Base-by-base conservation (phyloP, 768 basidiomycete species). In the Suillus alpinus region DNA sequence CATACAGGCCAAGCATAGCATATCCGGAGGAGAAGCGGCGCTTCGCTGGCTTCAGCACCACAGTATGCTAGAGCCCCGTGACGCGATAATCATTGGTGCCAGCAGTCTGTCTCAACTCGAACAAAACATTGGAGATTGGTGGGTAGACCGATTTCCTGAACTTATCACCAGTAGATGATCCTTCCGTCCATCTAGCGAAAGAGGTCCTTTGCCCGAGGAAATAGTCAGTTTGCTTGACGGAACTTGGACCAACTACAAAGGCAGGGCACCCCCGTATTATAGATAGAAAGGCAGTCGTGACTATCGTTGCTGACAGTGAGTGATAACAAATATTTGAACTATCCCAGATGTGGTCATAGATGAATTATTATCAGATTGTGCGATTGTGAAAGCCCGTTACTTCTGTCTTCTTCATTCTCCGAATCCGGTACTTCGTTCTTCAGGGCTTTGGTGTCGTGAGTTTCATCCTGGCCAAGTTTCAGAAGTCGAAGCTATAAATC, bases 31-130 rank as follows among this genome's bases (percentile, higher is more conserved):
- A 6, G 81, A 82, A 64, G 68, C 75, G n/a, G 82, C 78, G 0
- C 65, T 84, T 16, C 71, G 81, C 14, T 82, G 81, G 82, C 62
- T 78, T 41, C 71, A 75, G 20, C 80, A 83, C 65, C 81, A 82
- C 64, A 78, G 41, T 77, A 63, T 73, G 13, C 66, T 80, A 59
- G 72, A 70, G 36, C 69, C 69, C 20, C 72, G 74, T 20, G 75
- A 77, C 58, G 69, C 71, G n/a, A 73, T 82, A 59, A 73, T 83
- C 53, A 78, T 83, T 51, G 81, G 81, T 14, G 80, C 78, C 2
- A 77, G 75, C 7, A 77, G 74, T 31, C 52, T 76, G 41, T 67
- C 65, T 23, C 81, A 83, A 44, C 73, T 83, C 16, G 77, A 81
- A 63, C 13, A 29, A 20, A 55, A 47, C 34, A 29, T 59, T 6